phyloP scores from a whole-genome alignment of 2,329 filamentous ascomycete genomes.

The Exophiala alcalophila region DNA sequence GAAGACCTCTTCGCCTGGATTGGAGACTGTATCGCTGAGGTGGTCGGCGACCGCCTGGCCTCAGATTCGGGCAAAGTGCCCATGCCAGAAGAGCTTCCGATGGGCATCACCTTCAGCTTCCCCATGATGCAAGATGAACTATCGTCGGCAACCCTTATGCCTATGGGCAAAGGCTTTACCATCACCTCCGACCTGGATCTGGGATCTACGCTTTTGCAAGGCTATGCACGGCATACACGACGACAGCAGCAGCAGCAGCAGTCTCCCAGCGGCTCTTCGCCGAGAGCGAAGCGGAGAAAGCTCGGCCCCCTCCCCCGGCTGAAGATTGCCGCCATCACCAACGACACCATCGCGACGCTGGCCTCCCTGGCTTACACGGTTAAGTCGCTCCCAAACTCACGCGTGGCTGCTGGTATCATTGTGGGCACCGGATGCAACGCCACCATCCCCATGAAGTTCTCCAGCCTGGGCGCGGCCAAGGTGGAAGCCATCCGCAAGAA shows the following conservation, averaged over 20 bases:
- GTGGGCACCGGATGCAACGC: slow-evolving; percentile 80
- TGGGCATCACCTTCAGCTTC: slow-evolving; percentile 52
- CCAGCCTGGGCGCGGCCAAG: slow-evolving; percentile 63
- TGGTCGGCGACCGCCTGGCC: slow-evolving; percentile 56
- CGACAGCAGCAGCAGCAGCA: too few relatives aligned
- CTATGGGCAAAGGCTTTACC: slow-evolving; percentile 58
- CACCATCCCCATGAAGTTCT: slow-evolving; percentile 68
- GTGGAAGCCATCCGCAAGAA: slow-evolving; percentile 49
- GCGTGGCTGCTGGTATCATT: slow-evolving; percentile 75
- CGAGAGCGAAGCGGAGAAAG: slow-evolving; percentile 45
- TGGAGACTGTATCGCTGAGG: slow-evolving; percentile 70
- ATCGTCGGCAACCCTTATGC: slow-evolving; percentile 54
- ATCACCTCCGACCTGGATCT: slow-evolving; percentile 56
- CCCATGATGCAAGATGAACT: slow-evolving; percentile 54
- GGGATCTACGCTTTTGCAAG: slow-evolving; percentile 53
- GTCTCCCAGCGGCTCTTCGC: slow-evolving; percentile 35
- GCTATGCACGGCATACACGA: slow-evolving; percentile 53
- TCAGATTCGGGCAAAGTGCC: slow-evolving; percentile 38
- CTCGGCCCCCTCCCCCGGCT: slow-evolving; percentile 58
- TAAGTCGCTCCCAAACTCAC: slow-evolving; percentile 58
- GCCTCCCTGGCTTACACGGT: slow-evolving; percentile 73
- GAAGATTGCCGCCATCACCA: slow-evolving; percentile 71
- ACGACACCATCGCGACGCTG: slow-evolving; percentile 76
- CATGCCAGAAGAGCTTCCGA: slow-evolving; percentile 45
- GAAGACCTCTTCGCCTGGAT: slow-evolving; percentile 80